Evolutionary conservation across 106 monocot genomes (phyloP), one percentile per base, ranked within the genome.

Genomic region (Narthecium ossifragum): DNA sequence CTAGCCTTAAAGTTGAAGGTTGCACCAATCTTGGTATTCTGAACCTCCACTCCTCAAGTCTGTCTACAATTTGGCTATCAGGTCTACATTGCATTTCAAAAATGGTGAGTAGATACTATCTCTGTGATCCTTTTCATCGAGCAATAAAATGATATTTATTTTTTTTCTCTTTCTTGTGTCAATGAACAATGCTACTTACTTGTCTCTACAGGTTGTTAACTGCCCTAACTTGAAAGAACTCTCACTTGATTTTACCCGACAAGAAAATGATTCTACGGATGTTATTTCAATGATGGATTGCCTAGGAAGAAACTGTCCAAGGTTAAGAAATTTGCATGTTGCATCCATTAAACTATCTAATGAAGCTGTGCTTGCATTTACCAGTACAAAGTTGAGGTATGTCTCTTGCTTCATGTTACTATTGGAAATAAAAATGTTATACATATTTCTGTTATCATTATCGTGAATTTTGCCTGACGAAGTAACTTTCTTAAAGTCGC

Each of bases 211-310:
- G 98, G 77, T 65, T 14, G 64, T 91, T 23, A 87, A 80, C 50
- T 99, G 98, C 47, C 84, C 98, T 24, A 99, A 91, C 70, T 68
- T 99, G 65, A 86, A 70, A 31, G 91, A 91, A 59, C 56, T 99
- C 28, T 91, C 91, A 65, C 67, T 99, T 62, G 84, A 77, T 62
- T 99, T 99, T 82, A 33, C 61, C 30, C 83, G 67, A 26, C 84
- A 91, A 77, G 79, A 76, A 47, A 99, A 84, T 65, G 98, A 99
- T 68, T 79, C 81, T 24, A 99, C 90, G n/a, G 91, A 91, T 80
- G 59, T 99, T 49, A 33, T 78, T 48, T 32, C 57, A 10, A 70
- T 88, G 74, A 71, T 91, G 66, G 91, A 99, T 57, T 62, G 49
- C 68, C 59, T 99, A 46, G 84, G 84, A 2, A 59, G 81, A 8